Conservation (phyloP, 108 stramenopile genomes). For the Skeletonema potamos region DNA sequence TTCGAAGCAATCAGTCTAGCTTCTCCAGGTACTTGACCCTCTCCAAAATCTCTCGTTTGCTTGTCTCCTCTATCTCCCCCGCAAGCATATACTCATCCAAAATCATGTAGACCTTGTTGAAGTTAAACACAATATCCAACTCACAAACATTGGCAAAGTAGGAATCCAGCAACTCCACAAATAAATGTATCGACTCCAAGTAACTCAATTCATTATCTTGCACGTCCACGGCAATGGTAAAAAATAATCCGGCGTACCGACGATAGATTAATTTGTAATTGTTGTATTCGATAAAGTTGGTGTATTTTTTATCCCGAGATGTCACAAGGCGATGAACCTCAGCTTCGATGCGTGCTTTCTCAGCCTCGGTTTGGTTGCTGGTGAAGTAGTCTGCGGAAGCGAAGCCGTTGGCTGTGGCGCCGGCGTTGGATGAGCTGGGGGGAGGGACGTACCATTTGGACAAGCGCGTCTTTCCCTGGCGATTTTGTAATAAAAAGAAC, state of each 20-base stretch:
- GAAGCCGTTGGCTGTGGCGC: slow-evolving; percentile 22
- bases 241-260: slow-evolving; percentile 98
- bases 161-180: slow-evolving; percentile 98
- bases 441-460: slow-evolving; percentile 98
- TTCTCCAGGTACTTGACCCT: slow-evolving; percentile 91
- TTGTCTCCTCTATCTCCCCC: slow-evolving; percentile 95
- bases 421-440: slow-evolving; percentile 46
- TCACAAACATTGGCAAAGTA: slow-evolving; percentile 99
- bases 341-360: slow-evolving; percentile 94
- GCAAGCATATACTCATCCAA: slow-evolving; percentile 99
- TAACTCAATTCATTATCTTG: slow-evolving; percentile 97
- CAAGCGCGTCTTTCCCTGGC: slow-evolving; percentile 97
- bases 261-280: slow-evolving; percentile 99
- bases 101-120: slow-evolving; percentile 97
- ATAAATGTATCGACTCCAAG: slow-evolving; percentile 98
- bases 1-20: slow-evolving; percentile 65
- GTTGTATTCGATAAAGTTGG: slow-evolving; percentile 99
- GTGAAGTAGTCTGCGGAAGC: slow-evolving; percentile 27
- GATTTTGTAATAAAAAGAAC: slow-evolving; percentile 98
- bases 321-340: slow-evolving; percentile 97
- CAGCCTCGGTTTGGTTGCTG: slow-evolving; percentile 73
- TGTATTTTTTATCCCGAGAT: slow-evolving; percentile 96
- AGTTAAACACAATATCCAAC: slow-evolving; percentile 99
- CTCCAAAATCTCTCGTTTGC: slow-evolving; percentile 90
- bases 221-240: slow-evolving; percentile 97